Evolutionary conservation across 345 rosid genomes (phyloP).

Genomic region (Balakata baccata): DNA sequence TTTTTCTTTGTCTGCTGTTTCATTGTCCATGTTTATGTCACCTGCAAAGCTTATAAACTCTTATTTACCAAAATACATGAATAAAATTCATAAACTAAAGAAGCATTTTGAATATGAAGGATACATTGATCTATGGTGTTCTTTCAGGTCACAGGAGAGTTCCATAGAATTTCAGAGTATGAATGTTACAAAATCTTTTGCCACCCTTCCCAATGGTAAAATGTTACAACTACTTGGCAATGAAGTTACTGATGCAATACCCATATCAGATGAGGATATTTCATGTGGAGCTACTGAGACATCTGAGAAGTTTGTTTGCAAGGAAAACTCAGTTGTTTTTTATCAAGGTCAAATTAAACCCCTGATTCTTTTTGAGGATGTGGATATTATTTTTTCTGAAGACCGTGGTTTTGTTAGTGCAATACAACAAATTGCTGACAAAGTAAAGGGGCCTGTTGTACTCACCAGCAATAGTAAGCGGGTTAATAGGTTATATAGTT

Average conservation of each 20-base stretch:
- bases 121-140: neutral
- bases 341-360: conserved; percentile 47
- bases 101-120: conserved; percentile 13
- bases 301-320: conserved; percentile 30
- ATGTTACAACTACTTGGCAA: conserved; percentile 16
- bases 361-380: conserved; percentile 91
- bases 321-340: conserved; percentile 26
- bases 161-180: conserved; percentile 33
- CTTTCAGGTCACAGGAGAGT: conserved; percentile 64
- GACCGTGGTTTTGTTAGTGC: conserved; percentile 89
- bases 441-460: conserved; percentile 84
- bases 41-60: neutral
- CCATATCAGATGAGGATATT: conserved; percentile 33
- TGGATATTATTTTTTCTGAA: conserved; percentile 74
- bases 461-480: conserved; percentile 81
- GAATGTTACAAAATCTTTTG: conserved; percentile 21
- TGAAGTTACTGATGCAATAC: conserved; percentile 43
- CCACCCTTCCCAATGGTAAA: conserved; percentile 29
- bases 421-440: conserved; percentile 80
- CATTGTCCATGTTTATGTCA: conserved; percentile 14
- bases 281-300: conserved; percentile 23
- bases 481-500: conserved; percentile 14
- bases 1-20: conserved; percentile 7
- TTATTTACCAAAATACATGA: neutral
- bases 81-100: neutral